Evolutionary conservation across 1,139 yeast species (phyloP), one percentile per base, ranked within the genome.

Genomic region (Suhomyces taliae): DNA sequence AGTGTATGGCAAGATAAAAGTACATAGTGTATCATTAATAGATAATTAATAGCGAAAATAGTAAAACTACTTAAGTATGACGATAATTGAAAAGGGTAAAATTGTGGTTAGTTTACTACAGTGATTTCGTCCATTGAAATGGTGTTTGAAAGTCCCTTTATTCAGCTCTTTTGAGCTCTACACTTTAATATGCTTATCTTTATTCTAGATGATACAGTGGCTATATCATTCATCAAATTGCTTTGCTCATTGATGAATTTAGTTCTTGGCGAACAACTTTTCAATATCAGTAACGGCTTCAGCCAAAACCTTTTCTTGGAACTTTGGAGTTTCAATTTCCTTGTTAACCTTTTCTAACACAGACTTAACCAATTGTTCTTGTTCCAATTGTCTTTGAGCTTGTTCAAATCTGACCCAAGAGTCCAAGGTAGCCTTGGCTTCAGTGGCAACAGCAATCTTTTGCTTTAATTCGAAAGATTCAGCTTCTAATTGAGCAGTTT

Each of bases 381-480:
- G 99, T 80, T 93, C 97, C 66, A 86, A 76, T 81, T 90, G 96
- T 79, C 98, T 93, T 63, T 91, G 95, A 69, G 90, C 91, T 60
- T 90, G 87, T 80, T 93, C 99, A 74, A 88, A 90, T 84, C 98
- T 90, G 62, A 90, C 98, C 99, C 99, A 93, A 34, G 98, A 90
- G 76, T 93, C 99, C 69, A 93, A 84, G 52, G 93, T 96, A 50
- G 95, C 76, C 79, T 87, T 90, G 65, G 98, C 98, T 79, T 90
- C 97, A 53, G 76, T 62, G 52, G 95, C 93, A 61, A 90, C 82
- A 55, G 86, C 93, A 58, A 89, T 90, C 69, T 85, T 75, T 79
- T 93, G 99, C 80, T 90, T 87, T 70, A 88, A 82, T 74, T 87
- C 96, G 64, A 91, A 93, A 45, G 93, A 83, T 74, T 90, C 82